Base-by-base conservation (phyloP, 805 yeast species). In the Peterozyma xylosa region DNA sequence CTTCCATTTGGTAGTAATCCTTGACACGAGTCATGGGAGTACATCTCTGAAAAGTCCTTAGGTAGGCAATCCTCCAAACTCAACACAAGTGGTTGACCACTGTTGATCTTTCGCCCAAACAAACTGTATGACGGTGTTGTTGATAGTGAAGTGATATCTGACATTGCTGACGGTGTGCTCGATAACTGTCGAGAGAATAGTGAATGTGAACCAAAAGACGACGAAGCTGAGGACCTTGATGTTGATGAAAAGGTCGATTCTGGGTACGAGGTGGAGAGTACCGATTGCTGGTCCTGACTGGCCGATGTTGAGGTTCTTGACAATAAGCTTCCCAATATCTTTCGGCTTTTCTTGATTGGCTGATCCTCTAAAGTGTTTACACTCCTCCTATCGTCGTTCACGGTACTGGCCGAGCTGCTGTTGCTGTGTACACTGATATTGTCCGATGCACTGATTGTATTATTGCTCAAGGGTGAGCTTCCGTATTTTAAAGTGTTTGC, bases 1-100 rank as follows among this genome's bases (percentile, higher is more conserved):
- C 88, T 64, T 0, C 84, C 83, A 49, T 76, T 76, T 10, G 72
- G 64, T 35, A 77, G 63, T 17, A 74, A 68, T 45, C 71, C 72
- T 34, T 68, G 66, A 18, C 74, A 58, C 11, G 77, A 57, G 46
- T 79, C 84, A 1, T 80, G 72, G 0, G 80, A 62, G 54, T 80
- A 80, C 75, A 78, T 76, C 52, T 76, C 80, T 16, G 62, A 54
- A 51, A 70, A 80, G 27, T 63, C 63, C 13, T 57, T 56, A 1
- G 86, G 86, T n/a, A 80, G 50, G 0, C 76, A 79, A 18, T 76
- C 73, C 41, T 70, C 65, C 30, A 79, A 55, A 1, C 71, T 38
- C 2, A 61, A 43, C 11, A 39, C 45, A 1, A 56, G 54, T 11
- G 33, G 33, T 3, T 18, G 43, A 17, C 29, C 33, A 27, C 46